Evolutionary conservation across 1,139 yeast genomes (phyloP), one percentile per base, ranked within the genome.

Genomic region (Candida freyschussii): DNA sequence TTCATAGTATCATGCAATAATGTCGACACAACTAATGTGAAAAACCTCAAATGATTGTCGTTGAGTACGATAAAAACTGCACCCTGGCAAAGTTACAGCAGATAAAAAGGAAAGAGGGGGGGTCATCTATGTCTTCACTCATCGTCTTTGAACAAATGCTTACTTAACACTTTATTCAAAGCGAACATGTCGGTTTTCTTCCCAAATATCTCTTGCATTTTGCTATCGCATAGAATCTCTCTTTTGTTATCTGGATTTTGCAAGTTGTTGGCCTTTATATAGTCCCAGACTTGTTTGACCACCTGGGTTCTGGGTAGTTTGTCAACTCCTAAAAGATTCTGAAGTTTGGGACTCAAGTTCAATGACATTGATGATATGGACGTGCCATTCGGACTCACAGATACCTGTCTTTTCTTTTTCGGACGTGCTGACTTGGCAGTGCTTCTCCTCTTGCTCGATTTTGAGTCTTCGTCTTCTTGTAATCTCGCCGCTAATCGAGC

Each of bases 161-260:
- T 57, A 22, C 72, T 59, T 33, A 78, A 52, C 30, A 75, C 57
- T 52, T 77, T 81, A 57, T 79, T 80, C 81, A 84, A 69, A 30
- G 69, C 67, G 51, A 84, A 84, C 63, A 80, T 73, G 13, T 77
- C 74, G 37, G 78, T 72, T 40, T 63, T 62, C 38, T 72, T 67
- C 45, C 72, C 86, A 56, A 84, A 83, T 4, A 83, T 51, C 6
- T 65, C 67, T 35, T 62, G 62, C 62, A 85, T 62, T 39, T 61
- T 67, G 1, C 70, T 84, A 53, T 85, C 93, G 52, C 93, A 83
- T 6, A 72, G 14, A 14, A 85, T 79, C 39, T 74, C 76, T 38
- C 93, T 62, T 43, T 70, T 69, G 55, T 84, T 85, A 2, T 62
- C 55, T 1, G 89, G 85, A 46, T 82, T 76, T 52, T 84, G 95